Base-by-base conservation (phyloP, 2,329 filamentous ascomycete species). In the Sporothrix humicola region DNA sequence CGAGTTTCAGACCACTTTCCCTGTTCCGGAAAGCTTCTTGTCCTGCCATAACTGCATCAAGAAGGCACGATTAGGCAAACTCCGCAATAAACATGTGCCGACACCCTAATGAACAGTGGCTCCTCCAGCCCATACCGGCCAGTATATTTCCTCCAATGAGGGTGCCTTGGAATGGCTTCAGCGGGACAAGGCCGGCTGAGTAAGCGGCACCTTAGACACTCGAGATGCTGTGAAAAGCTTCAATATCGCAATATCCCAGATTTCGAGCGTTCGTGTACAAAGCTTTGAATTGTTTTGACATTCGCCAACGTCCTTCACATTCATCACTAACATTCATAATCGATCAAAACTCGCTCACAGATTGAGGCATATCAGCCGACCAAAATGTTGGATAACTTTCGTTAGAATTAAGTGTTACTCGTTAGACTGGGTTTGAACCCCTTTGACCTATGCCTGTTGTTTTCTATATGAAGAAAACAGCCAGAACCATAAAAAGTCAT, bases 121-220 rank as follows among this genome's bases (percentile, higher is more conserved):
- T 48, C 65, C 66, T 56, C 66, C 50, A 56, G 15, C 15, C 37
- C 12, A 58, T 23, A 2, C n/a, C 52, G 68, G 68, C 37, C 68
- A 58, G 37, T 58, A 59, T 58, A 59, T 70, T 59, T 59, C 68
- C 52, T 70, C 68, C 68, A 58, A 59, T 70, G n/a, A n/a, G 50
- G 50, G 23, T 17, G 9, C 5, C 9, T 48, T 69, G 26, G 26
- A 56, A 23, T n/a, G 12, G 31, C 26, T 23, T 15, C 31, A 44
- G 66, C 50, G 66, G 50, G 26, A 54, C 48, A 26, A 8, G 8
- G 50, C 31, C 52, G 31, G 68, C 50, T 70, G 68, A 59, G 58
- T 70, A 70, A 70, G 68, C 68, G 37, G 23, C 13, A 37, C 59
- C 59, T 56, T 10, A 56, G 12, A n/a, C 48, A 50, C 48, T 50